phyloP scores from a whole-genome alignment of 495 filamentous ascomycete species.

The Poronia punctata region DNA sequence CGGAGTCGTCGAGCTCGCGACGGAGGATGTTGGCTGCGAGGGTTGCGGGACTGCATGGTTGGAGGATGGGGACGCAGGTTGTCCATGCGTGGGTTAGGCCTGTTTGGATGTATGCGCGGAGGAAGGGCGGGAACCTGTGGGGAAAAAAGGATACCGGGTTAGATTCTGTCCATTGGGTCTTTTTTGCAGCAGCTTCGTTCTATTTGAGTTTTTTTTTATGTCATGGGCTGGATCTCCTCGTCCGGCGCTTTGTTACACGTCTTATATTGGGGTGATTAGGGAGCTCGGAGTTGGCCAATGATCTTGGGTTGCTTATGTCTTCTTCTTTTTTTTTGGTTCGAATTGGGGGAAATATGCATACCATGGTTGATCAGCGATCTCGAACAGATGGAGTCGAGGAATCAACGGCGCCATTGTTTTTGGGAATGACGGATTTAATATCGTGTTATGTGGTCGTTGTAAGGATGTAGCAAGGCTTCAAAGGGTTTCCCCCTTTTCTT shows the following conservation, averaged over 20 bases:
- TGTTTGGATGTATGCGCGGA: conserved; percentile 44
- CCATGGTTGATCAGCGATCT: conserved; percentile 50
- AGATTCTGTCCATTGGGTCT: conserved; percentile 1
- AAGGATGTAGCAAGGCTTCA: no score
- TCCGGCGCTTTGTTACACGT: no score
- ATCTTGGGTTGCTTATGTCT: no score
- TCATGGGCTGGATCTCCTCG: no score
- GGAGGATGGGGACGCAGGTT: conserved; percentile 36
- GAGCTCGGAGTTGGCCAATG: no score
- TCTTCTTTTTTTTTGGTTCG: no score
- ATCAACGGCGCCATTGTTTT: conserved; percentile 39
- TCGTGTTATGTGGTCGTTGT: no score
- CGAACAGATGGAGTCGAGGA: conserved; percentile 49
- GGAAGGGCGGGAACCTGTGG: conserved; percentile 46
- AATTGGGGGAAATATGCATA: conserved; percentile 16
- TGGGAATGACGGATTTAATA: background rate
- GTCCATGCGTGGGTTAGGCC: conserved; percentile 47
- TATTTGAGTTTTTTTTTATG: no score
- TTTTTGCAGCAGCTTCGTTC: no score
- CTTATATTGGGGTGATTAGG: no score
- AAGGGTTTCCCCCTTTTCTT: no score
- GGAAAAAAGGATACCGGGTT: background rate
- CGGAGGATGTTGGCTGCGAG: conserved; percentile 43
- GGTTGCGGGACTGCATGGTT: conserved; percentile 38
- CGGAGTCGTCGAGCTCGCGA: conserved; percentile 28